Evolutionary conservation across 345 rosid genomes (phyloP), one percentile per base, ranked within the genome.

Genomic region (Bruguiera sexangula): DNA sequence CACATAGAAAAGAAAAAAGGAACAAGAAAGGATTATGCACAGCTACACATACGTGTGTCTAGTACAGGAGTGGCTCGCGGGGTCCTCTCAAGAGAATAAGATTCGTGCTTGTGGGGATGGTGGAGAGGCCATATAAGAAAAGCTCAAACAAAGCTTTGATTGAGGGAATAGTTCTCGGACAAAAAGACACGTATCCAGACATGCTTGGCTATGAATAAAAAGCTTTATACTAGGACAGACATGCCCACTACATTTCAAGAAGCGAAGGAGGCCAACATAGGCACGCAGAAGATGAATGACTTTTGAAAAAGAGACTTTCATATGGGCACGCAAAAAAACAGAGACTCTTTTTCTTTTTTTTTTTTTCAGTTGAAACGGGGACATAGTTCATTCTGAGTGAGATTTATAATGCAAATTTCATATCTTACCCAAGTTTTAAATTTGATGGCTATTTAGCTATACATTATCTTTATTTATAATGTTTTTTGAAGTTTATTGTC

Each of bases 11-110:
- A 37, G 22, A 57, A 29, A 34, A 43, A 43, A 13, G 7, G 18
- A 13, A 3, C 50, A 43, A 13, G 50, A 43, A 43, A 43, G 19
- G 50, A 43, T 43, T 13, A 60, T 34, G 62, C 51, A 51, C 52
- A 64, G 36, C 51, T 18, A 34, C 76, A 69, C n/a, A 65, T 59
- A 62, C 53, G 67, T 59, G 58, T 72, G 26, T 59, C 58, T 70
- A 70, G 63, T 78, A 74, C 66, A 53, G 61, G 72, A 80, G 86
- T 84, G 89, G 82, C 37, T 62, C 72, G 81, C 36, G 84, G 84
- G 88, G 83, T 77, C 85, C 84, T 69, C 34, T 1, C 3, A 32
- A 68, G 63, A 77, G 91, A 83, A 85, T 89, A 73, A 68, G 89
- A 84, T 89, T 82, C 89, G 81, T 34, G 60, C 67, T 60, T 76